phyloP scores from a whole-genome alignment of 2,329 filamentous ascomycete genomes.

The Diaporthe capsici region DNA sequence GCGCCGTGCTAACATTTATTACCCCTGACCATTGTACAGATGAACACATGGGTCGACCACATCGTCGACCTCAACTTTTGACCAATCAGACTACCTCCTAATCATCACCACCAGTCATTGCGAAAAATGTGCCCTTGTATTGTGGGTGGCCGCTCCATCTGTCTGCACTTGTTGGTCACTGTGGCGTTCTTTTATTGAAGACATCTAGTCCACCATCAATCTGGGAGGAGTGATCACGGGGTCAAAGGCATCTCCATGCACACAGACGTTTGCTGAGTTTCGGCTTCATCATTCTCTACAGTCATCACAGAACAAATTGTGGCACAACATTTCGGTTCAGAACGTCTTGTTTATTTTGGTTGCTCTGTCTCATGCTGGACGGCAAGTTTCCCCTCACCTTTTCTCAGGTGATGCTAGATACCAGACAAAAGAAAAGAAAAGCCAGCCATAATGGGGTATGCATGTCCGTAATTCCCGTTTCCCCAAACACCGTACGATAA shows the following conservation, averaged over 20 bases:
- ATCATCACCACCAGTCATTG: not conserved
- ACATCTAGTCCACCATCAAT: too few species aligned
- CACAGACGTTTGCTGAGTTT: not conserved
- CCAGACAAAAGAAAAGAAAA: constrained; percentile 10
- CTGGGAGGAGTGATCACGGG: not conserved
- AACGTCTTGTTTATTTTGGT: not conserved
- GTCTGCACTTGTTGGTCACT: too few species aligned
- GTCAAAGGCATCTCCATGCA: not conserved
- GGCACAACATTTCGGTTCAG: not conserved
- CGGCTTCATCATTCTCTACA: not conserved
- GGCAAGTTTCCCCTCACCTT: not conserved
- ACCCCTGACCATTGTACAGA: not conserved
- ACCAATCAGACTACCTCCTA: not conserved
- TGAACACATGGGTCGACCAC: not conserved
- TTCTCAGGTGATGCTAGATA: constrained; percentile 14
- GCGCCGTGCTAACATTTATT: too few species aligned
- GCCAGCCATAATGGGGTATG: constrained; percentile 39
- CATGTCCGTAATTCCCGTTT: constrained; percentile 37
- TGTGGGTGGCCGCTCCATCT: too few species aligned
- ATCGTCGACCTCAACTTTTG: not conserved
- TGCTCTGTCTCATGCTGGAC: constrained; percentile 19
- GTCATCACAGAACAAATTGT: not conserved
- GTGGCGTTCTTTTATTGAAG: too few species aligned
- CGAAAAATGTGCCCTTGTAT: not conserved
- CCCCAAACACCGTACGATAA: constrained; percentile 38